Evolutionary conservation across 2,329 filamentous ascomycete species (phyloP).

Genomic region (Aspergillus niger): DNA sequence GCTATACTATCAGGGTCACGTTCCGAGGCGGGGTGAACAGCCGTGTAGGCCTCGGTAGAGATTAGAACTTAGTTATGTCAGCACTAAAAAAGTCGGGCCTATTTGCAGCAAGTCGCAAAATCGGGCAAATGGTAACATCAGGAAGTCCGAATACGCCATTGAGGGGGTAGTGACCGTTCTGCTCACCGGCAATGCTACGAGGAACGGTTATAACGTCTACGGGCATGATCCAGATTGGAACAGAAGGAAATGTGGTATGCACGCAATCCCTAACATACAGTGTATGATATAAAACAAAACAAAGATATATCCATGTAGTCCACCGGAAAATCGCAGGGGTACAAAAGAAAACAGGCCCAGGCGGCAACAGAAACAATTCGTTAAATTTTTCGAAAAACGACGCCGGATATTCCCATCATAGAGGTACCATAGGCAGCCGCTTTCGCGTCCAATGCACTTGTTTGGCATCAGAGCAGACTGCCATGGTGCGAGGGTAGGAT

Average conservation of each 20-base stretch:
- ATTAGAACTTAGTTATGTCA: conserved; percentile 6
- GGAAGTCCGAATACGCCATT: background rate
- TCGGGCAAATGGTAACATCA: background rate
- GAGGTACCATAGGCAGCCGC: conserved; percentile 28
- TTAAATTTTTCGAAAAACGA: conserved; percentile 39
- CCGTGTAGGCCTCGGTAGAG: background rate
- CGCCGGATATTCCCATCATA: conserved; percentile 35
- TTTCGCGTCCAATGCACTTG: conserved; percentile 17
- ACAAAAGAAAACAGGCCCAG: conserved; percentile 23
- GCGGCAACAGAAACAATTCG: conserved; percentile 35
- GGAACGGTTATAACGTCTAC: background rate
- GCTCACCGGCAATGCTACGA: background rate
- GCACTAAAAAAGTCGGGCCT: background rate
- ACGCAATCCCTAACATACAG: conserved; percentile 42
- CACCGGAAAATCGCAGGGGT: conserved; percentile 34
- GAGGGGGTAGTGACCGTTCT: background rate
- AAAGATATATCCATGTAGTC: conserved; percentile 45
- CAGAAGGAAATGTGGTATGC: conserved; percentile 39
- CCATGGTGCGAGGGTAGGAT: background rate
- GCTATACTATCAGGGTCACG: background rate
- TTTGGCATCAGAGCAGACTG: conserved; percentile 8
- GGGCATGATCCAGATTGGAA: conserved; percentile 12
- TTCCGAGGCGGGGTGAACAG: conserved; percentile 8
- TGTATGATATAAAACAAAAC: conserved; percentile 35
- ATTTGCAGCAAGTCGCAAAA: background rate